These are phyloP conservation scores for Leptodontidium sp. DNA, from an alignment of 2,329 filamentous ascomycete genomes.

Conservation along the genomic window DNA sequence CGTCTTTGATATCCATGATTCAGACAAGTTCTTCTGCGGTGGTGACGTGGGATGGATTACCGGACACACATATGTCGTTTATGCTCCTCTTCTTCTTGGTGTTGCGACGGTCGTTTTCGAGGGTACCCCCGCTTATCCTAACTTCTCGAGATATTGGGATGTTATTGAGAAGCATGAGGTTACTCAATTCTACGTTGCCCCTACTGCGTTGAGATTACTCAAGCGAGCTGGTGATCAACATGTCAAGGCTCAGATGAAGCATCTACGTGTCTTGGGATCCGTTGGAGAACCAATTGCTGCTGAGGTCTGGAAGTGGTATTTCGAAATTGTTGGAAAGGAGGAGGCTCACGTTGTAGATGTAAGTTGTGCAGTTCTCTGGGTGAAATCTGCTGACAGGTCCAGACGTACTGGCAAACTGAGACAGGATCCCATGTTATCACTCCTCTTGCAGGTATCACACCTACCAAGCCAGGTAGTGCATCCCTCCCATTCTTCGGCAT, in stretches of 20 bases:
- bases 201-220: slow-evolving; percentile 88
- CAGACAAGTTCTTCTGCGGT: slow-evolving; percentile 95
- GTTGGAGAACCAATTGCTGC: slow-evolving; percentile 98
- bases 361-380: slow-evolving; percentile 53
- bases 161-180: slow-evolving; percentile 95
- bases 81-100: slow-evolving; percentile 91
- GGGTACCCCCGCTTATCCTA: slow-evolving; percentile 95
- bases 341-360: slow-evolving; percentile 94
- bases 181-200: slow-evolving; percentile 98
- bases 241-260: slow-evolving; percentile 88
- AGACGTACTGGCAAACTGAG: slow-evolving; percentile 99
- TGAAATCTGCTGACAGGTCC: slow-evolving; percentile 42
- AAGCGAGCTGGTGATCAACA: slow-evolving; percentile 96
- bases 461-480: slow-evolving; percentile 95
- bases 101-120: slow-evolving; percentile 97
- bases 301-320: slow-evolving; percentile 99
- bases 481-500: slow-evolving; percentile 98
- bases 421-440: slow-evolving; percentile 97
- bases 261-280: slow-evolving; percentile 88
- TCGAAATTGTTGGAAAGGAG: slow-evolving; percentile 91
- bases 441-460: slow-evolving; percentile 89
- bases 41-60: slow-evolving; percentile 99
- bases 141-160: slow-evolving; percentile 99
- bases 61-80: slow-evolving; percentile 97
- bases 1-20: slow-evolving; percentile 96